Conservation (phyloP, 352 stramenopile genomes). For the Pythium brassicae region DNA sequence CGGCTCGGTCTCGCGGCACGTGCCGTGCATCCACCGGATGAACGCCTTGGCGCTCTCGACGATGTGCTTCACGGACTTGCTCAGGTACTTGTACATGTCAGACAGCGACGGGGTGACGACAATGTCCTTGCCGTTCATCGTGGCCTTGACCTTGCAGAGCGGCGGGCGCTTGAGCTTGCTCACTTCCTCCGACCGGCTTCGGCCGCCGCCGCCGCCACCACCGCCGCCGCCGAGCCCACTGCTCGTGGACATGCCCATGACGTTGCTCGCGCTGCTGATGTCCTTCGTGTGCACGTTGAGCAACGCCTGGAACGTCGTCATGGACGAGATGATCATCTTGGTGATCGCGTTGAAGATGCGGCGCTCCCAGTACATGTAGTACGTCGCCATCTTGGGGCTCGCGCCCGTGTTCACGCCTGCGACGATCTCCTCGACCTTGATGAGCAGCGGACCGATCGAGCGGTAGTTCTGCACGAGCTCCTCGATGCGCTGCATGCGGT, state of each 20-base stretch:
- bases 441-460: conserved; percentile 90
- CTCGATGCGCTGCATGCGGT: conserved; percentile 88
- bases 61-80: conserved; percentile 93
- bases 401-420: conserved; percentile 90
- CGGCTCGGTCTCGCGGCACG: conserved; percentile 88
- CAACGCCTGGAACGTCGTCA: conserved; percentile 93
- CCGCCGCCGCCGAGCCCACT: conserved; percentile 11
- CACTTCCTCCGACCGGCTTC: conserved; percentile 42
- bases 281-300: conserved; percentile 89
- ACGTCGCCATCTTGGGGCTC: conserved; percentile 88
- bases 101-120: conserved; percentile 91
- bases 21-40: conserved; percentile 94
- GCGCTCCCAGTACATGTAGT: conserved; percentile 97
- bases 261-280: conserved; percentile 39
- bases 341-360: conserved; percentile 96
- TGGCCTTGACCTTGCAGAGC: conserved; percentile 92
- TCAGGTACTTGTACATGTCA: conserved; percentile 96
- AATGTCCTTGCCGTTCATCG: conserved; percentile 94
- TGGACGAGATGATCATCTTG: conserved; percentile 94
- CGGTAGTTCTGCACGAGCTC: conserved; percentile 92
- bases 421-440: conserved; percentile 96
- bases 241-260: conserved; percentile 34
- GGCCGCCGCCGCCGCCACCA: conserved; percentile 5
- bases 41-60: conserved; percentile 94
- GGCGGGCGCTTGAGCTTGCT: conserved; percentile 79